Conservation (phyloP, 192 early-diverging fungal species). For the Backusella parvicylindrica region DNA sequence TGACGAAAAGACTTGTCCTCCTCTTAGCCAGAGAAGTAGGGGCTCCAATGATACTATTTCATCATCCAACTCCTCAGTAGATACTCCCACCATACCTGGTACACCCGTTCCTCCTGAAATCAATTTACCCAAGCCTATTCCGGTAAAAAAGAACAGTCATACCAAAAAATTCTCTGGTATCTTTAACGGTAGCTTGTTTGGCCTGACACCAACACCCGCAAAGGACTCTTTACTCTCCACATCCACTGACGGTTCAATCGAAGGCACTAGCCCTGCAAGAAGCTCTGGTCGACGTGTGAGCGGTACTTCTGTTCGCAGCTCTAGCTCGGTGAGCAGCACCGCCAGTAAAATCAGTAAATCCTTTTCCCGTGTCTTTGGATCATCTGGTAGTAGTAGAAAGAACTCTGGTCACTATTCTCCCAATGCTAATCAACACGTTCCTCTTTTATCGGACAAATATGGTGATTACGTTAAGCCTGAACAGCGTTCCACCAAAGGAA, state of each 20-base stretch:
- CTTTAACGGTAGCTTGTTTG: not conserved
- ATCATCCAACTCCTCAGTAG: not conserved
- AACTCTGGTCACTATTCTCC: not conserved
- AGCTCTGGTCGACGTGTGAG: not conserved
- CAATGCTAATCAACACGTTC: not conserved
- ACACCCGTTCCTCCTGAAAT: constrained; percentile 8
- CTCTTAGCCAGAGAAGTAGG: not conserved
- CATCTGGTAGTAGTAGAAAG: not conserved
- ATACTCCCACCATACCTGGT: not conserved
- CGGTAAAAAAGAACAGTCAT: not conserved
- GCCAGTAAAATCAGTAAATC: constrained; percentile 8
- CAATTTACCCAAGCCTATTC: constrained; percentile 2
- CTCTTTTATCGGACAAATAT: constrained; percentile 16
- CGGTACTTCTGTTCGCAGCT: not conserved
- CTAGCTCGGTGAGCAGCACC: constrained; percentile 7
- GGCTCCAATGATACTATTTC: constrained; percentile 9
- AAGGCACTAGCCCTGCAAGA: not conserved
- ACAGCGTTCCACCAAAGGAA: constrained; percentile 15
- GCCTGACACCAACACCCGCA: not conserved
- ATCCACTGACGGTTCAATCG: not conserved
- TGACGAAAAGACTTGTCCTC: not conserved
- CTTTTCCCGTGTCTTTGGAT: not conserved
- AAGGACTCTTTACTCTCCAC: not conserved
- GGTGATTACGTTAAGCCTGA: constrained; percentile 24
- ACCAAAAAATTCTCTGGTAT: not conserved